These are phyloP conservation scores for Crucihimalaya himalaica DNA, from an alignment of 345 rosid genomes.

Conservation along the genomic window DNA sequence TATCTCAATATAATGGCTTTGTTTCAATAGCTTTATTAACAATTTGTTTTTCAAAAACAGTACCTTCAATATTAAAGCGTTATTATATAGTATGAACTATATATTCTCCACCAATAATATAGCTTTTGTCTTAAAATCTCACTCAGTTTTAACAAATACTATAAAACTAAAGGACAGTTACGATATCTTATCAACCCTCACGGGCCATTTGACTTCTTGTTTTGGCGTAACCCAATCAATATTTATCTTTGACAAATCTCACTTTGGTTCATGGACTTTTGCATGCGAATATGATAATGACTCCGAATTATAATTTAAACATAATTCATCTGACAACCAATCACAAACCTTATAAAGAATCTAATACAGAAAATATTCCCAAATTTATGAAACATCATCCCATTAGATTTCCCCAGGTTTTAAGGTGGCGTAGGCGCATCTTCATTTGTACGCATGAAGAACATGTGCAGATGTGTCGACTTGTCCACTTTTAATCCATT, in stretches of 20 bases:
- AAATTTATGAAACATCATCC: neutral
- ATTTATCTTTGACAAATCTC: constrained; percentile 17
- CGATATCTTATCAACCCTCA: constrained; percentile 4
- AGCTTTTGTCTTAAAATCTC: constrained; percentile 11
- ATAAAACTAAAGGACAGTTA: neutral
- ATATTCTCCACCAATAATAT: constrained; percentile 6
- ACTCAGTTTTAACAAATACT: neutral
- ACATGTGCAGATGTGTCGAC: constrained; percentile 32
- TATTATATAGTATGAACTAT: neutral
- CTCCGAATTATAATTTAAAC: constrained; percentile 6
- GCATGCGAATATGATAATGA: constrained; percentile 20
- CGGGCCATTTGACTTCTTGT: constrained; percentile 30
- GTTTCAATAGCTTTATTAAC: neutral
- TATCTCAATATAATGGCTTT: neutral
- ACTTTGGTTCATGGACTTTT: constrained; percentile 26
- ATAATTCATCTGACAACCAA: constrained; percentile 21
- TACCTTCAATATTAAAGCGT: neutral
- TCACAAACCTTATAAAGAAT: constrained; percentile 23
- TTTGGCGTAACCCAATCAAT: neutral
- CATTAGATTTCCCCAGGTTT: constrained; percentile 31
- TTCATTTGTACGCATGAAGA: constrained; percentile 8
- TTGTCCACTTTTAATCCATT: constrained; percentile 1
- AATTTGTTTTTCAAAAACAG: neutral
- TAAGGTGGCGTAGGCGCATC: neutral
- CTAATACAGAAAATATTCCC: constrained; percentile 9